These are phyloP conservation scores for Annona cherimola DNA, from an alignment of 164 flowering plant species.

Conservation along the genomic window DNA sequence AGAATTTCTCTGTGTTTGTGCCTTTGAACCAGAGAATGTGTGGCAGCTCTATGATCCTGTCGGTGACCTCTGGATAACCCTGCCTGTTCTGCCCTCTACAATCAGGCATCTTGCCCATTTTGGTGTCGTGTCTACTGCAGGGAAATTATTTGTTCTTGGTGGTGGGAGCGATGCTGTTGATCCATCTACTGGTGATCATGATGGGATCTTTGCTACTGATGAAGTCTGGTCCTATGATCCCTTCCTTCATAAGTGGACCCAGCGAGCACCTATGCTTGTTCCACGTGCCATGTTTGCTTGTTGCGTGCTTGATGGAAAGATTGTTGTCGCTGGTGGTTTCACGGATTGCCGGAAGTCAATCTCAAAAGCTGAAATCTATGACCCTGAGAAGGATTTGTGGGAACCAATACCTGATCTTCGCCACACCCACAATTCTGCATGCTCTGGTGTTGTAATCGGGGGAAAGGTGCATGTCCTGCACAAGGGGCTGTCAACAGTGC, in stretches of 20 bases:
- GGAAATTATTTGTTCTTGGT: constrained; percentile 85
- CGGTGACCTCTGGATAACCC: constrained; percentile 73
- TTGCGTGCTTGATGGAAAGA: constrained; percentile 72
- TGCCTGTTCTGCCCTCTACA: constrained; percentile 78
- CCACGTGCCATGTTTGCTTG: constrained; percentile 97
- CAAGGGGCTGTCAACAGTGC: constrained; percentile 76
- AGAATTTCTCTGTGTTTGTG: constrained; percentile 67
- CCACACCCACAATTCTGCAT: constrained; percentile 70
- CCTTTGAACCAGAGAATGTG: constrained; percentile 80
- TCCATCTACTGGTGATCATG: constrained; percentile 85
- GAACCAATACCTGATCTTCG: constrained; percentile 66
- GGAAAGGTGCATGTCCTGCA: constrained; percentile 85
- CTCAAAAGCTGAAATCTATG: constrained; percentile 79
- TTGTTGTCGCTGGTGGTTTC: constrained; percentile 93
- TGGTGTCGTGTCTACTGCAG: constrained; percentile 66
- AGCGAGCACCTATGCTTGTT: constrained; percentile 67
- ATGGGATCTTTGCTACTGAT: constrained; percentile 85
- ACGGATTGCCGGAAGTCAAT: constrained; percentile 74
- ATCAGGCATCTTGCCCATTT: constrained; percentile 79
- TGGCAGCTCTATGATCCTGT: constrained; percentile 92
- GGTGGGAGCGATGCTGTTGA: constrained; percentile 96
- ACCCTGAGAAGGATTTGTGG: constrained; percentile 86
- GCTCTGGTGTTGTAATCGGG: constrained; percentile 66
- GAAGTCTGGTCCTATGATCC: constrained; percentile 94
- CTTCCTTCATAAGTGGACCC: constrained; percentile 50